A percentile compares a stretch with the other conserved stretches of the same genome.
Conservation (phyloP, 176 grass and related monocot species). For the Calamus simplicifolius region DNA sequence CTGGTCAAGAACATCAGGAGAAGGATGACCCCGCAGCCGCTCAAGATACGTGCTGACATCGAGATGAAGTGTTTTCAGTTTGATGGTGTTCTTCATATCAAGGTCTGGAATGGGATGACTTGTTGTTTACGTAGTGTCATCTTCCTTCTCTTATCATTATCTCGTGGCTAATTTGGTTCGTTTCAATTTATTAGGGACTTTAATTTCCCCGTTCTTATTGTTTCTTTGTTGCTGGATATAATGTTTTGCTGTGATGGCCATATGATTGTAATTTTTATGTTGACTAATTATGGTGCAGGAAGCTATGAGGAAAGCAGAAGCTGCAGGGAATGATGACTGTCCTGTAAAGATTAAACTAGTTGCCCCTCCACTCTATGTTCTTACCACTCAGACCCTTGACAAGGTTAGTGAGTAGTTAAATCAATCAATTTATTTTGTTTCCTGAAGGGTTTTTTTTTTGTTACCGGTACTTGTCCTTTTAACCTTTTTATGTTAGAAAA, state of each 20-base stretch:
- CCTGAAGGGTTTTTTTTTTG: not conserved
- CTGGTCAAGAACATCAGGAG: constrained; percentile 78
- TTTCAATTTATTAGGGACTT: not conserved
- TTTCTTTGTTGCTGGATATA: no score
- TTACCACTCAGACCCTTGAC: constrained; percentile 86
- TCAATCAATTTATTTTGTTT: constrained; percentile 12
- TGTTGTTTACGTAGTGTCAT: no score
- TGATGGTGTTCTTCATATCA: constrained; percentile 90
- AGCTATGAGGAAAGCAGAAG: constrained; percentile 91
- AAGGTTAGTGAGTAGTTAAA: constrained; percentile 32
- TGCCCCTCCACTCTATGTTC: constrained; percentile 84
- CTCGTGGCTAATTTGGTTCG: no score
- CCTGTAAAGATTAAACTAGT: constrained; percentile 91
- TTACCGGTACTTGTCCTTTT: no score
- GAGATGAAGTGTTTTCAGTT: constrained; percentile 95
- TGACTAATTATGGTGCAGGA: constrained; percentile 22
- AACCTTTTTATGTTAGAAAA: no score
- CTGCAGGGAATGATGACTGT: constrained; percentile 60
- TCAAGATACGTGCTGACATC: constrained; percentile 85
- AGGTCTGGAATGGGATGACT: constrained; percentile 27
- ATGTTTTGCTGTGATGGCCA: no score
- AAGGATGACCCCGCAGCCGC: constrained; percentile 85
- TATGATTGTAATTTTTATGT: not conserved
- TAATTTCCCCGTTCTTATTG: not conserved
- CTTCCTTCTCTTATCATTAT: no score